Evolutionary conservation across 768 basidiomycete genomes (phyloP).

Genomic region (Nidularia sp.): DNA sequence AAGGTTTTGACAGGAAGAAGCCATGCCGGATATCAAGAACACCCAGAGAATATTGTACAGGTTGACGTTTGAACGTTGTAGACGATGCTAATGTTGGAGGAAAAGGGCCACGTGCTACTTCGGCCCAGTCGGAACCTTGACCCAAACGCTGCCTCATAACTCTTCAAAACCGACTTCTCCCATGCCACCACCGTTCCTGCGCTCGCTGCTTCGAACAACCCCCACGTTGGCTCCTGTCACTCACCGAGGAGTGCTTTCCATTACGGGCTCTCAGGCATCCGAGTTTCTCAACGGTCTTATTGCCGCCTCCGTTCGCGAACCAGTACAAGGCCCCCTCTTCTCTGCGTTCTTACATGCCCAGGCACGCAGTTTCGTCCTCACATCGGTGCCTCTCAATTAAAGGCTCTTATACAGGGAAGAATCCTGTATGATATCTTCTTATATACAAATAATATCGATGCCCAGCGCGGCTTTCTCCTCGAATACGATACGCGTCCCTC

Average conservation of each 20-base stretch:
- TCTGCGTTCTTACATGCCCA: constrained; percentile 78
- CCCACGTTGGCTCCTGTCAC: constrained; percentile 61
- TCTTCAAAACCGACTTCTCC: constrained; percentile 1
- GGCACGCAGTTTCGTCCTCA: constrained; percentile 34
- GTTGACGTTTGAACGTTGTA: too few species aligned
- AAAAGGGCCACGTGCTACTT: too few species aligned
- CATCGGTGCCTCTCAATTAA: constrained; percentile 5
- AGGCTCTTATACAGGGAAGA: constrained; percentile 58
- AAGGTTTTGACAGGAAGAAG: constrained; percentile 76
- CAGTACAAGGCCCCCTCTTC: constrained; percentile 53
- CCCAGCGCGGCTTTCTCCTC: constrained; percentile 56
- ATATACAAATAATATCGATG: constrained; percentile 50
- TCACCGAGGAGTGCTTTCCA: constrained; percentile 63
- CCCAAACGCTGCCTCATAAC: too few species aligned
- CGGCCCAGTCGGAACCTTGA: too few species aligned
- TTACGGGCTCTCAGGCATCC: constrained; percentile 77
- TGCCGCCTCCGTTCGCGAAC: constrained; percentile 41
- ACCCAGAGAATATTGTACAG: not conserved
- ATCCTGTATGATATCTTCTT: constrained; percentile 88
- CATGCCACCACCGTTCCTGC: constrained; percentile 21
- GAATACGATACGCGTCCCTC: constrained; percentile 67
- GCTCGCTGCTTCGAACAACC: constrained; percentile 38
- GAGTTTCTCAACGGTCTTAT: constrained; percentile 82
- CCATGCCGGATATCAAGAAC: constrained; percentile 40
- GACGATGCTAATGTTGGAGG: too few species aligned